Percentiles rank a stretch among this genome's conserved stretches.
phyloP scores from a whole-genome alignment of 2,329 filamentous ascomycete genomes.

The Westerdykella sp. region DNA sequence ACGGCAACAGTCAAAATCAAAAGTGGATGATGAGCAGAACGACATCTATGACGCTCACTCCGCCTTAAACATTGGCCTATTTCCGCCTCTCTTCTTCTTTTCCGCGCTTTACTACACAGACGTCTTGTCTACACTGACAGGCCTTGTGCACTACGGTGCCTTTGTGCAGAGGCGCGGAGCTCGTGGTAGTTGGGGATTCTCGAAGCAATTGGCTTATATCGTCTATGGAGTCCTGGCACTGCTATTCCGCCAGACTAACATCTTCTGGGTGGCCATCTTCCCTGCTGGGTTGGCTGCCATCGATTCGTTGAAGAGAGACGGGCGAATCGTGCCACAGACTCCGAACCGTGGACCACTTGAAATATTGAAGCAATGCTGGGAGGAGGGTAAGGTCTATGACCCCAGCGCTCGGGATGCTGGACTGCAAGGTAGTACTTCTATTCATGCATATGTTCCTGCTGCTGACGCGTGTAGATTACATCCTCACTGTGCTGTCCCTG shows the following conservation, averaged over 20 bases:
- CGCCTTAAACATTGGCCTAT: constrained; percentile 73
- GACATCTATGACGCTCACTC: constrained; percentile 47
- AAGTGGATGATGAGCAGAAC: constrained; percentile 24
- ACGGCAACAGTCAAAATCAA: background rate
- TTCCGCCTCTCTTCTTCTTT: constrained; percentile 93
- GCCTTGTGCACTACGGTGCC: constrained; percentile 62
- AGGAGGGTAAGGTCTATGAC: constrained; percentile 18
- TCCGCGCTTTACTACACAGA: constrained; percentile 94
- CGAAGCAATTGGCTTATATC: constrained; percentile 13
- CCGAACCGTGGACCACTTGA: background rate
- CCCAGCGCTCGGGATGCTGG: constrained; percentile 17
- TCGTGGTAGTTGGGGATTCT: constrained; percentile 9
- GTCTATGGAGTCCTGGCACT: constrained; percentile 62
- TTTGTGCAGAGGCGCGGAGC: constrained; percentile 27
- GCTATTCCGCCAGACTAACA: constrained; percentile 85
- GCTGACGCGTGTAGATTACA: constrained; percentile 14
- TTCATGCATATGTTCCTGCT: background rate
- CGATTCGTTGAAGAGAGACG: constrained; percentile 19
- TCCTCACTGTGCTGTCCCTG: constrained; percentile 52
- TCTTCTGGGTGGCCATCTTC: constrained; percentile 87
- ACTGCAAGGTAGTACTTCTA: constrained; percentile 15
- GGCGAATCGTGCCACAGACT: background rate
- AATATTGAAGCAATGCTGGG: constrained; percentile 17
- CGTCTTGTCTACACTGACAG: constrained; percentile 69
- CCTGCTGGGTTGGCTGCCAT: constrained; percentile 52